Evolutionary conservation across 2,329 filamentous ascomycete genomes (phyloP).

Genomic region (Fusarium penzigii): DNA sequence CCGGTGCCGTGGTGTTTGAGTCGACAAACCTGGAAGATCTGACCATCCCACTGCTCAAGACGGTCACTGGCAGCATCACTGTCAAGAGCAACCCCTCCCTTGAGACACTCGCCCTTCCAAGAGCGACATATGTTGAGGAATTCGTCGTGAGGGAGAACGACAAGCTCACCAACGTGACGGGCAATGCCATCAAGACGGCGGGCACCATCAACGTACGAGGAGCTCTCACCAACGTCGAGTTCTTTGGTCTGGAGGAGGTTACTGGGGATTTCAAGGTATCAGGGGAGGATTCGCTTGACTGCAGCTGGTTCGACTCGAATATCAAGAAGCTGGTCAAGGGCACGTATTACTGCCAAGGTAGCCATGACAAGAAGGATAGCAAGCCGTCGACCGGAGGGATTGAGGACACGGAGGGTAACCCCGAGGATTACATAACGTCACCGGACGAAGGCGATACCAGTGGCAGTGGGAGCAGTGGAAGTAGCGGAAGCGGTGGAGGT

Average conservation of each 20-base stretch:
- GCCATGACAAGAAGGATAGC: constrained; percentile 27
- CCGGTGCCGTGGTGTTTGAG: constrained; percentile 25
- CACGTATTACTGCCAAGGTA: constrained; percentile 26
- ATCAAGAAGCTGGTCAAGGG: constrained; percentile 28
- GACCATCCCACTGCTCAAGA: constrained; percentile 25
- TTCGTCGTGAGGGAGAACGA: constrained; percentile 25
- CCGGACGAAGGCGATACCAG: constrained; percentile 4
- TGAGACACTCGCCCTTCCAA: constrained; percentile 26
- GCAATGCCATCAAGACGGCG: constrained; percentile 29
- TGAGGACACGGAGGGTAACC: constrained; percentile 27
- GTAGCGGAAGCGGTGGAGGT: not conserved
- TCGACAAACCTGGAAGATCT: constrained; percentile 23
- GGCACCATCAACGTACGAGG: constrained; percentile 28
- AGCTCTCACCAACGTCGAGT: constrained; percentile 28
- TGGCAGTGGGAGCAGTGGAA: constrained; percentile 1
- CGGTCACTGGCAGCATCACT: constrained; percentile 26
- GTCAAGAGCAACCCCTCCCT: constrained; percentile 27
- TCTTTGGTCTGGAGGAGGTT: constrained; percentile 28
- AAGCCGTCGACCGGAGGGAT: constrained; percentile 30
- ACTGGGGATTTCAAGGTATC: constrained; percentile 29
- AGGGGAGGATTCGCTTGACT: constrained; percentile 30
- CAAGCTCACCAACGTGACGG: constrained; percentile 28
- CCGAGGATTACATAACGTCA: constrained; percentile 26
- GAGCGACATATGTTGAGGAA: constrained; percentile 22
- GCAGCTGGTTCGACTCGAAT: constrained; percentile 33